These are phyloP conservation scores for Talaromyces verruculosus DNA, from an alignment of 2,329 filamentous ascomycete genomes.

Conservation along the genomic window DNA sequence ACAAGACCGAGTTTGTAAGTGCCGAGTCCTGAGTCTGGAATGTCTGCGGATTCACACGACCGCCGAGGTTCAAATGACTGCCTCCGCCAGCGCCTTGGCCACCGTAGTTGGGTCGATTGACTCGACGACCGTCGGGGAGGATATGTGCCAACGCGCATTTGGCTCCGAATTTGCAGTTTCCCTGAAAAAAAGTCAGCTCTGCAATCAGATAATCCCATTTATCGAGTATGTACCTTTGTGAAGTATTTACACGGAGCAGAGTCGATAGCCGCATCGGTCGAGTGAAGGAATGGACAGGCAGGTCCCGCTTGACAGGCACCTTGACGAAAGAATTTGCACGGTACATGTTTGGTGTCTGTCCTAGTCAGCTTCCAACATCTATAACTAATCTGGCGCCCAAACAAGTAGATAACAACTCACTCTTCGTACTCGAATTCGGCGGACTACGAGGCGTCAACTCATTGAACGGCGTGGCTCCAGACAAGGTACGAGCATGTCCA, in stretches of 20 bases:
- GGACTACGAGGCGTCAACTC: constrained; percentile 50
- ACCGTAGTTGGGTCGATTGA: constrained; percentile 67
- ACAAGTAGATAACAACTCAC: background rate
- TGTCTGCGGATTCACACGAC: constrained; percentile 64
- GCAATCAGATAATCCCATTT: no score
- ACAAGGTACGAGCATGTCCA: constrained; percentile 44
- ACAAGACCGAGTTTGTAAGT: constrained; percentile 70
- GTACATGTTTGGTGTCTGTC: constrained; percentile 90
- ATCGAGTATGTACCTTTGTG: constrained; percentile 69
- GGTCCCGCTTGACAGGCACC: constrained; percentile 94
- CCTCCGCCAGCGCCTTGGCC: constrained; percentile 57
- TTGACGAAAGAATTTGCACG: constrained; percentile 98
- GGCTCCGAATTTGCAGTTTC: constrained; percentile 97
- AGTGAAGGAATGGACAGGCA: constrained; percentile 95
- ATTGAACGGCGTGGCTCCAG: constrained; percentile 34
- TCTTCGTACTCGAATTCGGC: constrained; percentile 44
- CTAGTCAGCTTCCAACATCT: background rate
- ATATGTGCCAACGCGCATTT: constrained; percentile 98
- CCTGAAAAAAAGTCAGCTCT: constrained; percentile 52
- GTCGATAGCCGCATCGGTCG: constrained; percentile 78
- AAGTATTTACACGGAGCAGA: constrained; percentile 97
- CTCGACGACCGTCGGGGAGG: constrained; percentile 85
- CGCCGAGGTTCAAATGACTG: constrained; percentile 62
- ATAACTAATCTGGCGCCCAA: background rate
- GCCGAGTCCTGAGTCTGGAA: constrained; percentile 68